Conservation (phyloP, 768 basidiomycete genomes). For the Mycena olivaceomarginata region DNA sequence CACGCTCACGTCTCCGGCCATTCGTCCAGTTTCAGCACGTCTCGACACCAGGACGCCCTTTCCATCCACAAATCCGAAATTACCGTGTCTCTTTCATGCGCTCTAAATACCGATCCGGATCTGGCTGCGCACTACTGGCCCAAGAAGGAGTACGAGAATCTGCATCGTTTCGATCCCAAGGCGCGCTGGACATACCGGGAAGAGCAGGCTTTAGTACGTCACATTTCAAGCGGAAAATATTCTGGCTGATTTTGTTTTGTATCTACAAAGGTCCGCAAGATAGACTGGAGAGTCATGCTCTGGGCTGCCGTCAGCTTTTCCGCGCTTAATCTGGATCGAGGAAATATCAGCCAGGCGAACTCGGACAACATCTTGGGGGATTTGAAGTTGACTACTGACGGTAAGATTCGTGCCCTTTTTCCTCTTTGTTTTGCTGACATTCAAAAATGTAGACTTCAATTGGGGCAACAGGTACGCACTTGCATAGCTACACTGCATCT, state of each 20-base stretch:
- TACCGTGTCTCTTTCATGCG: no score
- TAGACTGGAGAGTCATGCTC: constrained; percentile 78
- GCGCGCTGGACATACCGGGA: constrained; percentile 78
- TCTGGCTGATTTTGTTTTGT: no score
- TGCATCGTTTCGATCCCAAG: constrained; percentile 73
- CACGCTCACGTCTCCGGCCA: no score
- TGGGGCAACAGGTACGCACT: constrained; percentile 65
- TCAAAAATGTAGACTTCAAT: constrained; percentile 66
- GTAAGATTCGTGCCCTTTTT: constrained; percentile 28
- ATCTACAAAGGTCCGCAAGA: constrained; percentile 61
- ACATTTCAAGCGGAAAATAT: no score
- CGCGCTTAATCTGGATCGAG: constrained; percentile 72
- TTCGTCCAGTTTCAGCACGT: no score
- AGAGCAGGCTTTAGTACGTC: constrained; percentile 65
- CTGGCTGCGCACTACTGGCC: constrained; percentile 70
- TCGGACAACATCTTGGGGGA: constrained; percentile 76
- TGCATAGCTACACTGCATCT: not conserved
- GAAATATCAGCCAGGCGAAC: constrained; percentile 75
- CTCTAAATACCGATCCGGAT: constrained; percentile 66
- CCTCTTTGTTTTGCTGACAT: not conserved
- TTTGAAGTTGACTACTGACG: constrained; percentile 71
- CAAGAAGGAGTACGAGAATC: constrained; percentile 70
- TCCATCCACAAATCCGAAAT: no score
- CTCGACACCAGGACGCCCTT: no score
- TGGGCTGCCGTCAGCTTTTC: constrained; percentile 76